Base-by-base conservation (phyloP, 2,329 filamentous ascomycete genomes). In the Neoarthrinium moseri region DNA sequence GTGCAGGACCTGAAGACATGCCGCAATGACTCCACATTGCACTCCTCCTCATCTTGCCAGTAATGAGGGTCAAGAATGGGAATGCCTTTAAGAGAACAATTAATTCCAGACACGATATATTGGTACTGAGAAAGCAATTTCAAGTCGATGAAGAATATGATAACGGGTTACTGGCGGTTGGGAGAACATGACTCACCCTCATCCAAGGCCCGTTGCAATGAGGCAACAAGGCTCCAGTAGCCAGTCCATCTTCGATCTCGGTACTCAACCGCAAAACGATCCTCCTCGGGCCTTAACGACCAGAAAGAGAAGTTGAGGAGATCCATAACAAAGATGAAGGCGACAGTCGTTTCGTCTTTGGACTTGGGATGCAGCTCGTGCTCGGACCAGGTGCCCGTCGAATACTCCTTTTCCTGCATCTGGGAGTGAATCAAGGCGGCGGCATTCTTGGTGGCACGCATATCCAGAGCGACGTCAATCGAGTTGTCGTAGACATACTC, bases 271-370 rank as follows among this genome's bases (percentile, higher is more conserved):
- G 87, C 80, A 65, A 92, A 99, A 10, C 90, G 78, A 57, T 92
- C 83, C 5, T 83, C 77, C 10, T 87, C 84, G 0, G 73, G 66
- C 35, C 69, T 62, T 43, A 89, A 85, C 12, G 89, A 95, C 94
- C 94, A 99, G 66, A 99, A 99, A 18, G 86, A 95, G 63, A 97
- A 99, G 64, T 99, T 99, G 41, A 99, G 72, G 22, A 99, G 67
- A 64, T 99, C 94, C 90, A 99, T 95, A 17, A 89, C 90, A 64
- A 99, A 97, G 58, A 99, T 92, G 63, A 99, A 97, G 52, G 89
- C 86, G 18, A 95, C 82, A 0, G 90, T 91, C 41, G 69, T 77
- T 59, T 89, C 87, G 61, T 95, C 85, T 60, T 90, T 90, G 33
- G 80, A 59, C 64, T 91, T 87, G 2, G 94, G 94, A 59, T 99